These are phyloP conservation scores for Lactarius pseudohatsudake DNA, from an alignment of 768 basidiomycete genomes.

Conservation along the genomic window DNA sequence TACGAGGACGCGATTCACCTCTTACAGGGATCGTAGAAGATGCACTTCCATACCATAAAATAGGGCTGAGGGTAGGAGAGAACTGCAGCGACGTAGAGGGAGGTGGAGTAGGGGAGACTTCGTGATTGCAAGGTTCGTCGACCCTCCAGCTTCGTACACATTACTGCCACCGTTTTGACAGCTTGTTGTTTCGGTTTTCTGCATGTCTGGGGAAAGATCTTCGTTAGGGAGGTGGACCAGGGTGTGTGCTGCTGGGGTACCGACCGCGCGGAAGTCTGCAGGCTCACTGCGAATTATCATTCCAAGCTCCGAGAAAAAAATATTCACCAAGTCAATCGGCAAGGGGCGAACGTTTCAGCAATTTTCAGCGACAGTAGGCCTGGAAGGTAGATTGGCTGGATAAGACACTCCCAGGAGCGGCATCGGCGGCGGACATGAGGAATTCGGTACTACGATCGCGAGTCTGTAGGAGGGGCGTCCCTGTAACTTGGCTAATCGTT, in stretches of 20 bases:
- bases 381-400: background rate
- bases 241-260: background rate
- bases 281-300: background rate
- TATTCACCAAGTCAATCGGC: slow-evolving; percentile 3
- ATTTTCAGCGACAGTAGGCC: background rate
- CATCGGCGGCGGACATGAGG: background rate
- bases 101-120: background rate
- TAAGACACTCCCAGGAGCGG: slow-evolving; percentile 4
- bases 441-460: slow-evolving; percentile 5
- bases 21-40: background rate
- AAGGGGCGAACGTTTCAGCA: slow-evolving; percentile 8
- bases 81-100: background rate
- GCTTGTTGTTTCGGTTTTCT: background rate
- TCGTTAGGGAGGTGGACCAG: background rate
- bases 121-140: background rate
- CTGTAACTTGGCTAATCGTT: slow-evolving; percentile 6
- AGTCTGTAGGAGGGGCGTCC: background rate
- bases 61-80: slow-evolving; percentile 18
- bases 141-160: background rate
- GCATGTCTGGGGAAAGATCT: background rate
- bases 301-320: slow-evolving; percentile 8
- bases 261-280: slow-evolving; percentile 21
- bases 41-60: background rate
- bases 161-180: background rate
- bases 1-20: background rate